These are phyloP conservation scores for Backusella tarrabulga DNA, from an alignment of 192 early-diverging fungal genomes.

Conservation along the genomic window DNA sequence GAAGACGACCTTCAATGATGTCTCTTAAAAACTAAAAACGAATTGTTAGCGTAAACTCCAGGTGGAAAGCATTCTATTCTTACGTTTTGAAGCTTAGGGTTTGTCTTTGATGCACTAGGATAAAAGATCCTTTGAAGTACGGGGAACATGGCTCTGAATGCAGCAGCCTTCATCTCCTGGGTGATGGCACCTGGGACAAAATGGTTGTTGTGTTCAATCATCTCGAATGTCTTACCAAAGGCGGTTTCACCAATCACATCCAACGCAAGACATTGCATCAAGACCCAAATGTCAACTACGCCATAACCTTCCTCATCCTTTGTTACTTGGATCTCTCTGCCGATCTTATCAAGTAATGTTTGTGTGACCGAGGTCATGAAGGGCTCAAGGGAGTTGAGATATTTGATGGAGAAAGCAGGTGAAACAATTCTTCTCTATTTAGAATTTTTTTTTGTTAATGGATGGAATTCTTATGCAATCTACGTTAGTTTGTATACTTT, in stretches of 20 bases:
- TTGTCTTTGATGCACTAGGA: not conserved
- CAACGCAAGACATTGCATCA: slow-evolving; percentile 35
- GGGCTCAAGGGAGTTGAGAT: slow-evolving; percentile 46
- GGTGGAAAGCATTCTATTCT: not conserved
- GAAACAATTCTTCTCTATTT: slow-evolving; percentile 48
- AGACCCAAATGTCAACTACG: slow-evolving; percentile 36
- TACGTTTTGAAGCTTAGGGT: slow-evolving; percentile 8
- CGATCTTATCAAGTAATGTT: slow-evolving; percentile 30
- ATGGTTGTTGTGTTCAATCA: slow-evolving; percentile 43
- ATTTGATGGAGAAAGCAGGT: slow-evolving; percentile 50
- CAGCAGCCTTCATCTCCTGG: not conserved
- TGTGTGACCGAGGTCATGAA: slow-evolving; percentile 33
- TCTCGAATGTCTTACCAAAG: slow-evolving; percentile 50
- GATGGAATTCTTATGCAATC: not conserved
- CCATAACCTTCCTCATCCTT: slow-evolving; percentile 12
- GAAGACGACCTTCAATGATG: slow-evolving; percentile 19
- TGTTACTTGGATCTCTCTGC: slow-evolving; percentile 21
- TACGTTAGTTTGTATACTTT: not conserved
- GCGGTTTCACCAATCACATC: slow-evolving; percentile 54
- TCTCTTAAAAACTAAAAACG: slow-evolving; percentile 20
- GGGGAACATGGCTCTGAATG: not conserved
- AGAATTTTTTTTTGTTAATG: not conserved
- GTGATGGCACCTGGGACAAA: slow-evolving; percentile 34
- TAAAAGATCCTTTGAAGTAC: not conserved
- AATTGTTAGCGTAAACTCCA: not conserved